Base-by-base conservation (phyloP, 2,329 filamentous ascomycete genomes). In the Alternaria panax region DNA sequence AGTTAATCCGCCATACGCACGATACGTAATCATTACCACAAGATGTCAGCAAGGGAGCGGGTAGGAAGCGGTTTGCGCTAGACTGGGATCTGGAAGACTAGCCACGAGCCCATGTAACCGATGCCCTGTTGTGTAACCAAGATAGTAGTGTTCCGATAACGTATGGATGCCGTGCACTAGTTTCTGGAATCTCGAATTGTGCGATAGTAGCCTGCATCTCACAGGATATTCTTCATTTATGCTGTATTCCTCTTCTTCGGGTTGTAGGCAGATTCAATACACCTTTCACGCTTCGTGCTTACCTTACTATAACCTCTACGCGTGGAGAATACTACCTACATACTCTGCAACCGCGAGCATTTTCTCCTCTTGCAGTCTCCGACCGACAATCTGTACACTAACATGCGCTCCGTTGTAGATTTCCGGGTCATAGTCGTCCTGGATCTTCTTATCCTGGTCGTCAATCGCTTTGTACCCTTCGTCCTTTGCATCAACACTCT, bases 381-480 rank as follows among this genome's bases (percentile, higher is more conserved):
- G 62, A 2, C 77, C 77, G 2, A 80, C 74, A 32, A 80, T 50
- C 47, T 80, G 78, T 51, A 80, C 14, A 42, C 67, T 61, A 0
- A 79, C 73, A 62, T 77, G 78, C 3, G 78, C 75, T 1, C 77
- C 78, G 32, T 79, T 67, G 34, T 78, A 80, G 1, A 79, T 73
- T 27, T 76, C 71, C 0, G 78, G 74, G 54, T 80, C 77, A 60
- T 80, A 77, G 27, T 67, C 70, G 7, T 71, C 68, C 20, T 72
- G 67, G 3, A 70, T 60, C 25, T 40, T 41, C 54, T 63, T 62
- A 54, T 79, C 77, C 28, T 43, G 51, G 5, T 75, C 72, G 50
- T 67, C 64, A 18, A 77, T 38, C 0, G 72, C 69, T 53, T 59
- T 54, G 54, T 71, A 79, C 0, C 36, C 59, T 5, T 58, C 62